Evolutionary conservation across 2,329 filamentous ascomycete genomes (phyloP).

Genomic region (Harringtonia aguacate): DNA sequence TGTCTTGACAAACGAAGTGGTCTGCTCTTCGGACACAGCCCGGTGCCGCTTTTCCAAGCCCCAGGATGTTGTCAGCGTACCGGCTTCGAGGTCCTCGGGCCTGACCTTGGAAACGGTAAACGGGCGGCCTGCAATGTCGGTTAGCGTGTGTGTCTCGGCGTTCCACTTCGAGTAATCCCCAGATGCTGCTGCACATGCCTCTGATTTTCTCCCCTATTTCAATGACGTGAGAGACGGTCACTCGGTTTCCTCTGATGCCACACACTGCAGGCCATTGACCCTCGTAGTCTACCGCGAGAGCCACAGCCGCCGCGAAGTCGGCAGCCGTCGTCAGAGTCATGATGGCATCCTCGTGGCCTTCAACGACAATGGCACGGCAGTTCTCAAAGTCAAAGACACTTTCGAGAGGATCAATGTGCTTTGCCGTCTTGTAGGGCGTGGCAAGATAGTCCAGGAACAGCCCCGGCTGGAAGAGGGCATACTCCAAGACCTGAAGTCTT

Average conservation of each 20-base stretch:
- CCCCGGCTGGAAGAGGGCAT: conserved; percentile 44
- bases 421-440: conserved; percentile 34
- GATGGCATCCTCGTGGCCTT: conserved; percentile 27
- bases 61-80: conserved; percentile 30
- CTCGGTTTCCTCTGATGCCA: conserved; percentile 26
- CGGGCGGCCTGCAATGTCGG: too few relatives aligned
- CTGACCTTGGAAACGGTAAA: conserved; percentile 30
- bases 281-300: conserved; percentile 29
- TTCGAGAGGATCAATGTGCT: conserved; percentile 30
- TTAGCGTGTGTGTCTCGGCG: too few relatives aligned
- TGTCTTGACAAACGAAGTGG: conserved; percentile 20
- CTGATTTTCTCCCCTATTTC: conserved; percentile 21
- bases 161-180: too few relatives aligned
- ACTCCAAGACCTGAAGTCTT: conserved; percentile 38
- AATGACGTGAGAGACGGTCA: conserved; percentile 26
- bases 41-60: conserved; percentile 18
- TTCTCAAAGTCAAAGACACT: conserved; percentile 26
- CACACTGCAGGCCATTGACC: conserved; percentile 30
- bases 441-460: conserved; percentile 45
- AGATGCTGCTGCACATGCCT: too few relatives aligned
- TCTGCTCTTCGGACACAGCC: conserved; percentile 22
- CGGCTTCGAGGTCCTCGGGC: conserved; percentile 34
- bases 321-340: conserved; percentile 32
- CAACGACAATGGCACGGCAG: conserved; percentile 29
- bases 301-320: conserved; percentile 29